Evolutionary conservation across 768 basidiomycete species (phyloP).

Genomic region (Chlorophyllum brunneum): DNA sequence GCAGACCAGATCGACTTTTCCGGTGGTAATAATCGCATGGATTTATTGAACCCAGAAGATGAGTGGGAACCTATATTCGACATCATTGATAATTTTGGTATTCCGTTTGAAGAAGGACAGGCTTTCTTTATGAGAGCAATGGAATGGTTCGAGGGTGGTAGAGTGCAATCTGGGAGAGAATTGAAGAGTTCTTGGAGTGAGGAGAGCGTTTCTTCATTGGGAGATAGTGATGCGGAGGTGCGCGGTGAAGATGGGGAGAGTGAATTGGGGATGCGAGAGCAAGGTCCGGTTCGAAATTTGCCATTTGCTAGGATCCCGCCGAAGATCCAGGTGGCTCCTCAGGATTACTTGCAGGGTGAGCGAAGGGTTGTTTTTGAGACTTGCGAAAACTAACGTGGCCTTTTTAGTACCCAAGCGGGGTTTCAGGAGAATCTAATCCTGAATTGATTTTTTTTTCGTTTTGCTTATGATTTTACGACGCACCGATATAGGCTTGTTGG

Average conservation of each 20-base stretch:
- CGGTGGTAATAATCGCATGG: not conserved
- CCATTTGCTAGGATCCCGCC: not conserved
- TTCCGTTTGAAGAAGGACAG: not conserved
- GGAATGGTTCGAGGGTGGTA: not conserved
- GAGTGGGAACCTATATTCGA: not conserved
- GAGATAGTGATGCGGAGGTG: not conserved
- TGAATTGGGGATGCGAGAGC: not conserved
- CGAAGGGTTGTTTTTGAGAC: not conserved
- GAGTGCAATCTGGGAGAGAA: not conserved
- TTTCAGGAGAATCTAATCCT: not conserved
- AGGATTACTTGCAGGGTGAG: conserved; percentile 2
- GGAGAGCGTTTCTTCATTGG: not conserved
- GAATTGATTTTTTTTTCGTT: too few relatives aligned
- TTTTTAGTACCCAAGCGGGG: not conserved
- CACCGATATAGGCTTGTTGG: too few relatives aligned
- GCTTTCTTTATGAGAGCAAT: not conserved
- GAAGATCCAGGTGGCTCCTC: not conserved
- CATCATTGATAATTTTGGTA: conserved; percentile 1
- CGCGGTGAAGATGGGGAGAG: not conserved
- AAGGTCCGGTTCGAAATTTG: not conserved
- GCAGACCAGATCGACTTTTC: not conserved
- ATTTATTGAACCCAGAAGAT: not conserved
- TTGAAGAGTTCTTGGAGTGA: not conserved
- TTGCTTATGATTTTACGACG: not conserved
- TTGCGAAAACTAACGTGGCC: not conserved